Conservation (phyloP, 2,329 filamentous ascomycete genomes). For the Penicillium sp. region DNA sequence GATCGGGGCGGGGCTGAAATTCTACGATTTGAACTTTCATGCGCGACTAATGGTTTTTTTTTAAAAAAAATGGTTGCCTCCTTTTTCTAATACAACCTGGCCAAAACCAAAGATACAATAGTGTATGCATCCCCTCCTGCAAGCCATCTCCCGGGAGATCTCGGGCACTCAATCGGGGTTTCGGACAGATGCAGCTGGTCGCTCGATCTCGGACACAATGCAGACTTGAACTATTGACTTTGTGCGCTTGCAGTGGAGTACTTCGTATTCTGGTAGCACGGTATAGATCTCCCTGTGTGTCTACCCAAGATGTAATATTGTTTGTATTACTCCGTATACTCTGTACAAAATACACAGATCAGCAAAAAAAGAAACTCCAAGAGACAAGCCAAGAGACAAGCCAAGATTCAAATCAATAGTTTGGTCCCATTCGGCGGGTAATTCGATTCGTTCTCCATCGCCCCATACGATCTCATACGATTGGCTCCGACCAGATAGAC, state of each 20-base stretch:
- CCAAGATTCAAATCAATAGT: slow-evolving; percentile 2
- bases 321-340: neutral
- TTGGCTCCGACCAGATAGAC: slow-evolving; percentile 15
- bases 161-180: slow-evolving; percentile 2
- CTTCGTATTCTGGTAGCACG: neutral
- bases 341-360: neutral
- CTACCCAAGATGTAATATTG: neutral
- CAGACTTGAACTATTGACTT: neutral
- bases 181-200: neutral
- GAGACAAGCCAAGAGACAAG: neutral
- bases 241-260: neutral
- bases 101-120: neutral
- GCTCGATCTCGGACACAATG: neutral
- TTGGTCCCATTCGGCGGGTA: neutral
- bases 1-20: slow-evolving; percentile 2
- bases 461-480: neutral
- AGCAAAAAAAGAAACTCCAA: neutral
- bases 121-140: neutral
- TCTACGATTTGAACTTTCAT: slow-evolving; percentile 2
- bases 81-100: neutral
- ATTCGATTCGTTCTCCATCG: slow-evolving; percentile 1
- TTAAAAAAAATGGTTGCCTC: neutral
- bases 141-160: slow-evolving; percentile 4
- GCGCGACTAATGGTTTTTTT: neutral
- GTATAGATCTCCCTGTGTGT: neutral